A percentile compares a stretch with the other conserved stretches of the same genome.
These are phyloP conservation scores for Phascolomyces articulosus DNA, from an alignment of 371 early-diverging fungal species.

Conservation along the genomic window DNA sequence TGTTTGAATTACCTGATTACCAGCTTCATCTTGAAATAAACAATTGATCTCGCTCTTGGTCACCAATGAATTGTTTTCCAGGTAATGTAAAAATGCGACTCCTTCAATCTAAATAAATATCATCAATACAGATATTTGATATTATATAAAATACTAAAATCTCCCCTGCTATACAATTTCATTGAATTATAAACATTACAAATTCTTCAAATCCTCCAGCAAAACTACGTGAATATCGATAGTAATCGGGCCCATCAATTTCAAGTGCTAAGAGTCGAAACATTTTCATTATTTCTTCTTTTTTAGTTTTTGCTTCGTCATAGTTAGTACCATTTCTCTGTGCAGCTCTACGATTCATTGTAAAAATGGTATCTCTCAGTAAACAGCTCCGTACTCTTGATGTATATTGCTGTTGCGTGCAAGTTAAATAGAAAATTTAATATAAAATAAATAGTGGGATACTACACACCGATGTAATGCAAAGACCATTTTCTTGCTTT, in stretches of 20 bases:
- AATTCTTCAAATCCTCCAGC: conserved; percentile 60
- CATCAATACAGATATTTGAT: too few species aligned
- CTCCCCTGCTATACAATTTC: too few species aligned
- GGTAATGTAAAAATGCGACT: conserved; percentile 57
- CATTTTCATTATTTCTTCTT: conserved; percentile 50
- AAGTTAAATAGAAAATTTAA: too few species aligned
- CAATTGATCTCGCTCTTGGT: conserved; percentile 47
- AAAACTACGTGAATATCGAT: conserved; percentile 53
- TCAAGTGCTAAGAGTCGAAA: conserved; percentile 52
- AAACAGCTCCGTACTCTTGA: too few species aligned
- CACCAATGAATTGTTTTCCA: conserved; percentile 48
- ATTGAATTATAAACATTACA: conserved; percentile 16
- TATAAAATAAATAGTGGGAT: too few species aligned
- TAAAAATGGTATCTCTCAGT: too few species aligned
- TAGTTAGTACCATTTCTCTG: conserved; percentile 9
- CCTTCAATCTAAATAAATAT: conserved; percentile 58
- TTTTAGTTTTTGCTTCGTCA: conserved; percentile 52
- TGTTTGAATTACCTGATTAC: conserved; percentile 21
- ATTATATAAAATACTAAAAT: too few species aligned
- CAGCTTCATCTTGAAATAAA: conserved; percentile 43
- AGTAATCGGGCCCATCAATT: conserved; percentile 53
- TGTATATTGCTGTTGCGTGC: too few species aligned
- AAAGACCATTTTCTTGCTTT: conserved; percentile 68
- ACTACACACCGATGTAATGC: conserved; percentile 62
- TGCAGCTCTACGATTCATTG: conserved; percentile 5